Base-by-base conservation (phyloP, 2,329 filamentous ascomycete species). In the Alternaria triticimaculans region DNA sequence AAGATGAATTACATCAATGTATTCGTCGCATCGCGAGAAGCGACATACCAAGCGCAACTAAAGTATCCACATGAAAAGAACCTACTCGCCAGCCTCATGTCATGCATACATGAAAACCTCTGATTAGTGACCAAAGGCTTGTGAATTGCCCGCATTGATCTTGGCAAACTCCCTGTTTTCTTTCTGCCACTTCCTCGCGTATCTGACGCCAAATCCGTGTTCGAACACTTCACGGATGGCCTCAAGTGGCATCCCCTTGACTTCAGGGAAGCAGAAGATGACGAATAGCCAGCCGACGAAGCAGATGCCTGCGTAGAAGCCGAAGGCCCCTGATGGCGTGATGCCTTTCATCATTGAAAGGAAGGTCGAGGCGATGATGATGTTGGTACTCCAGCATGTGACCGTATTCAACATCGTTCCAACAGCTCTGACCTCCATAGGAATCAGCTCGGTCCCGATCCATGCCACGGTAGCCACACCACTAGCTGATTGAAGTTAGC, bases 331-430 rank as follows among this genome's bases (percentile, higher is more conserved):
- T 12, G 69, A 75, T 1, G 78, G 77, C 0, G 78, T 80, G 57
- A 80, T 77, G 6, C 71, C 72, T 55, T 80, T 80, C 79, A 80
- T 81, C 76, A 80, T 80, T 6, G 74, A 73, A 14, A 81, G 58
- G 72, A 81, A 80, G 0, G 77, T 80, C 12, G 77, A 80, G 0
- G 78, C 69, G n/a, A 81, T 77, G 60, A 80, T 77, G 53, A 76
- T 76, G 55, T 76, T 76, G 12, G 73, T 74, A 1, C 68, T 71
- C 78, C 78, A 80, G 70, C 72, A 78, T 18, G 68, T 71, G 0
- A 73, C 71, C 21, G 70, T 77, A 25, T 78, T 69, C 60, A 78
- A 61, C 77, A 80, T 81, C 6, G 79, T 80, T 5, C 78, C 79
- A 49, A 80, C 69, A 4, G 78, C 78, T 4, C 79, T 69, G 5